Conservation (phyloP, 2,329 filamentous ascomycete genomes). For the Venturia carpophila region DNA sequence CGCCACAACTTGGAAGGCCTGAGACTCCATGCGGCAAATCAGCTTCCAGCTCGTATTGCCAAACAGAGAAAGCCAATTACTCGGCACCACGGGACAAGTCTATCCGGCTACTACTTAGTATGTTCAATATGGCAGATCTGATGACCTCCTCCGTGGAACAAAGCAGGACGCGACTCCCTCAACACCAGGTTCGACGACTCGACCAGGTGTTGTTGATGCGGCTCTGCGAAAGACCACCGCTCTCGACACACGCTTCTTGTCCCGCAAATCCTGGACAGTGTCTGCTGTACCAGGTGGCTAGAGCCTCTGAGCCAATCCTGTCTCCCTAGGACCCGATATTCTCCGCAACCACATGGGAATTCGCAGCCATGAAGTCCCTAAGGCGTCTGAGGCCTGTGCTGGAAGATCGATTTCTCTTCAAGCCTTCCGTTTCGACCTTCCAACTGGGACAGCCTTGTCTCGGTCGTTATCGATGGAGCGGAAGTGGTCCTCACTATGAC, state of each 20-base stretch:
- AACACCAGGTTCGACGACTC: background rate
- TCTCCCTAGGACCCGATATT: background rate
- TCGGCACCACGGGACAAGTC: conserved; percentile 1
- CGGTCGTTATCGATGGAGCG: background rate
- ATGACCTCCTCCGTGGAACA: background rate
- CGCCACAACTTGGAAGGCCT: background rate
- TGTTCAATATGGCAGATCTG: conserved; percentile 6
- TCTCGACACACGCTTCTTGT: background rate
- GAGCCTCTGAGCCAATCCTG: background rate
- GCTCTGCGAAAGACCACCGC: background rate
- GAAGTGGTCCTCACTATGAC: background rate
- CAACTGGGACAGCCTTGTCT: background rate
- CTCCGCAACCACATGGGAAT: conserved; percentile 1
- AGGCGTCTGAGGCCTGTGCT: conserved; percentile 1
- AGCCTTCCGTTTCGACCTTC: background rate
- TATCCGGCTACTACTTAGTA: no score
- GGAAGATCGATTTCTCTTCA: background rate
- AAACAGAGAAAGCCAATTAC: conserved; percentile 2
- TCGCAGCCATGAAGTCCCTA: conserved; percentile 5
- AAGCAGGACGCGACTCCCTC: background rate
- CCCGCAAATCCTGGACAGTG: background rate
- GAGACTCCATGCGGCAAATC: background rate
- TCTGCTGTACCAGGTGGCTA: background rate
- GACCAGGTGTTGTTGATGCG: background rate
- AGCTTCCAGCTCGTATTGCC: conserved; percentile 8